Evolutionary conservation across 352 stramenopile species (phyloP), one percentile per base, ranked within the genome.

Genomic region (Globisporangium apiculatum): DNA sequence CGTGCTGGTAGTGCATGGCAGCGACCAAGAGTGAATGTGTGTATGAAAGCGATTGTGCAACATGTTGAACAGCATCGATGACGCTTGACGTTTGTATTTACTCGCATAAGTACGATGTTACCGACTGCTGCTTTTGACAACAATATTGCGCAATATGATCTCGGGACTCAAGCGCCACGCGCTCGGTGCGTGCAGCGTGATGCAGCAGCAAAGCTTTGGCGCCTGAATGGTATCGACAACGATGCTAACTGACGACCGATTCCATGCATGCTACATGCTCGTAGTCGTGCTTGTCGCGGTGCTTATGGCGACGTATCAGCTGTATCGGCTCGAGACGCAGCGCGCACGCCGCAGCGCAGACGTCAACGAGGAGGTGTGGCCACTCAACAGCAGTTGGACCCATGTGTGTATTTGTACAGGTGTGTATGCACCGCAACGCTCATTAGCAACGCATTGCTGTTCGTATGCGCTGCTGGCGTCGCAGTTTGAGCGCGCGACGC

Each of bases 281-380:
- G 18, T 18, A 91, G 80, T 87, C 59, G 68, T 89, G 48, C 8
- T 83, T 24, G 57, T 87, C 36, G 80, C 78, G 11, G 64, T 89
- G 53, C 53, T 86, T 46, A 62, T 84, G 15, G 75, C 78, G 31
- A 73, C 76, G 42, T 89, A 83, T 55, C 78, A 83, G 14, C 72
- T 91, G 45, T 73, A 69, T 17, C 68, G 66, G 41, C 67, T 91
- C 42, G 76, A 87, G 66, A 50, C 66, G 41, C 69, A 79, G 31
- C 74, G 78, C 46, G 58, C 59, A 35, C 62, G 59, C 15, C 64
- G 58, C 35, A 58, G 59, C 36, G 54, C 48, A 35, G 57, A 54
- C 14, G 61, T 77, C 14, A 67, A 85, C 54, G 61, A 86, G 36
- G 60, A 86, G 46, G 74, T 86, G 42, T 37, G 46, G 5, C n/a